A percentile compares a stretch with the other conserved stretches of the same genome.
phyloP scores from a whole-genome alignment of 352 stramenopile genomes.

The Aphanomyces stellatus region DNA sequence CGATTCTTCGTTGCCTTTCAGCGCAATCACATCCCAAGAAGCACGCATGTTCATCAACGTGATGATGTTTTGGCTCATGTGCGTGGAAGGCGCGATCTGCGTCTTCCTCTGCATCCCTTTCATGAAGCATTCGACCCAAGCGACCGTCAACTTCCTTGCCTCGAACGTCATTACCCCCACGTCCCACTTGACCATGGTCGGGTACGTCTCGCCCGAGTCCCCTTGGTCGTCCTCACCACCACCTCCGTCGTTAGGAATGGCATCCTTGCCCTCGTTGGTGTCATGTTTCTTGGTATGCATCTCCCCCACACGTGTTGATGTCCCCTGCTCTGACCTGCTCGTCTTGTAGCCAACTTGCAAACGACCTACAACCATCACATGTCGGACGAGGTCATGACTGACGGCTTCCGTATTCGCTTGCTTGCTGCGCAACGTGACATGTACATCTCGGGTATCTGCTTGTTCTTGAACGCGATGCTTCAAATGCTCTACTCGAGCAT shows the following conservation, averaged over 20 bases:
- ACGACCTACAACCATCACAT: conserved; percentile 65
- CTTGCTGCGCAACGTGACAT: conserved; percentile 72
- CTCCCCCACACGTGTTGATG: background rate
- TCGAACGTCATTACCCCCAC: conserved; percentile 34
- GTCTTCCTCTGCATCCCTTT: conserved; percentile 47
- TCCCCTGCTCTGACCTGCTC: background rate
- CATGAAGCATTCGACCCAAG: conserved; percentile 45
- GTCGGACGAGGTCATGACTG: conserved; percentile 41
- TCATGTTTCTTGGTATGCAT: conserved; percentile 66
- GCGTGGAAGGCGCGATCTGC: conserved; percentile 37
- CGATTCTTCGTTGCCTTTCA: background rate
- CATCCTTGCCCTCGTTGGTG: conserved; percentile 44
- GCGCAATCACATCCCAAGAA: background rate
- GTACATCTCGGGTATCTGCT: conserved; percentile 80
- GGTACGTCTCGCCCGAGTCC: background rate
- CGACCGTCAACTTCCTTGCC: conserved; percentile 49
- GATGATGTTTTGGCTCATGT: conserved; percentile 50
- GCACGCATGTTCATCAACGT: conserved; percentile 48
- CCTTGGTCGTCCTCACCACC: background rate
- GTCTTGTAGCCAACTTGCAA: conserved; percentile 49
- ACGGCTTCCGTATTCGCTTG: conserved; percentile 73
- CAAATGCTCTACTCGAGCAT: conserved; percentile 66
- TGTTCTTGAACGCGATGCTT: conserved; percentile 76
- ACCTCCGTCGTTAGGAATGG: conserved; percentile 24
- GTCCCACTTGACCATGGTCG: conserved; percentile 36